Base-by-base conservation (phyloP, 2,329 filamentous ascomycete species). In the Monosporascus sp. region DNA sequence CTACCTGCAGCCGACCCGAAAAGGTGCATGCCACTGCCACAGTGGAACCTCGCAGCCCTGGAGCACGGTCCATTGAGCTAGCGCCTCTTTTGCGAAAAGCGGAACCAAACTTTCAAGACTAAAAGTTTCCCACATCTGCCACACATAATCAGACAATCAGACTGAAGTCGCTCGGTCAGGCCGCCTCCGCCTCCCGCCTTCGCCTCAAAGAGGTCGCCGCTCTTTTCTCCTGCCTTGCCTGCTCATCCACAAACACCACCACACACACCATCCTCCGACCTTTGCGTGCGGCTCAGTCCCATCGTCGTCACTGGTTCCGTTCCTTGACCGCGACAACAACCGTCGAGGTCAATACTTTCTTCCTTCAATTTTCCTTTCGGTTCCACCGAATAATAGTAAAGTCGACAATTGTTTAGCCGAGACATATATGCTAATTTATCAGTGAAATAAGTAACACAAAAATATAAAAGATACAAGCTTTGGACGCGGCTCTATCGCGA, bases 401-500 rank as follows among this genome's bases (percentile, higher is more conserved):
- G 11, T 31, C 22, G 18, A 17, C 38, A 38, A 28, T 35, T 49
- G 40, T 48, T 53, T 15, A 35, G 48, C 51, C 18, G 24, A 49
- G 17, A 20, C 38, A 46, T 24, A 22, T 48, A 43, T 35, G 20
- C 41, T 22, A 41, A 47, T 55, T 50, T 24, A 47, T 48, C 45
- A 41, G 41, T 40, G 31, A 18, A 53, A 52, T 53, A 41, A 51
- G 52, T 53, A 50, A 48, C 51, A 18, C 51, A 45, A 40, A 51
- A 51, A 52, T 35, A 52, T 51, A 45, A 45, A 43, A 51, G 50
- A 52, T 41, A 53, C 50, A 45, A 53, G 48, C 52, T 55, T 45
- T 28, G 50, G 51, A 60, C 59, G 59, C 61, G 57, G 58, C 58
- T 35, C 52, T 53, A 56, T 55, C 63, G 61, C 60, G 57, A 60